A percentile compares a stretch with the other conserved stretches of the same genome.
Evolutionary conservation across 805 yeast genomes (phyloP).

Genomic region (Myxozyma udenii): DNA sequence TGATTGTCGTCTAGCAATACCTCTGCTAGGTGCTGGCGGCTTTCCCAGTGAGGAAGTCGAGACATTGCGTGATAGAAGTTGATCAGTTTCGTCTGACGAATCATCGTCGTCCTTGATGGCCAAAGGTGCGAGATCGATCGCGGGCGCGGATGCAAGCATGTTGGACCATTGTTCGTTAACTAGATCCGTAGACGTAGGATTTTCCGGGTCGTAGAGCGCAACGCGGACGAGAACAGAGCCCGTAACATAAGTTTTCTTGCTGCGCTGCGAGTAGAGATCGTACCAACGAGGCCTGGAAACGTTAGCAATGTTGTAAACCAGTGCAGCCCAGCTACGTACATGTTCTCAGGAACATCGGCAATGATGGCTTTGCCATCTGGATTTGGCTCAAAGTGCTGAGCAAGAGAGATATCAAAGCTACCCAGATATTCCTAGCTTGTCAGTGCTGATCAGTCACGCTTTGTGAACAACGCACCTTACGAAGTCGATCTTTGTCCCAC

Average conservation of each 20-base stretch:
- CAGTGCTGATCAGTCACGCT: not conserved
- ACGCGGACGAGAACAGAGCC: constrained; percentile 15
- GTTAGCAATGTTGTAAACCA: no score
- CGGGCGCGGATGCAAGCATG: no score
- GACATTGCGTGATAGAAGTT: no score
- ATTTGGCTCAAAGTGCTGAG: constrained; percentile 11
- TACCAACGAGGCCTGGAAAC: constrained; percentile 18
- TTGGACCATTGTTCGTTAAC: no score
- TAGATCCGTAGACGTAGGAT: constrained; percentile 15
- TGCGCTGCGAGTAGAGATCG: constrained; percentile 13
- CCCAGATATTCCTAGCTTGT: constrained; percentile 24
- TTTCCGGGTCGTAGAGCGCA: constrained; percentile 15
- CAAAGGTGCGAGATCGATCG: no score
- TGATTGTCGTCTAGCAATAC: constrained; percentile 3
- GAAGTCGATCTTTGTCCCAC: constrained; percentile 35
- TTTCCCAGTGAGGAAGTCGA: no score
- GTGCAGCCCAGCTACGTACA: constrained; percentile 1
- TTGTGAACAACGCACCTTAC: constrained; percentile 25
- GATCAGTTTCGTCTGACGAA: no score
- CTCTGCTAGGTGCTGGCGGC: no score
- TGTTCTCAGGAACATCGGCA: constrained; percentile 8
- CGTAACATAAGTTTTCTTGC: constrained; percentile 8
- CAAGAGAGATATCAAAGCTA: constrained; percentile 23
- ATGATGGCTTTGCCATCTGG: constrained; percentile 1
- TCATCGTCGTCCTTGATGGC: no score